These are phyloP conservation scores for Elaeis oleifera DNA, from an alignment of 202 grass and related monocot species.

Conservation along the genomic window DNA sequence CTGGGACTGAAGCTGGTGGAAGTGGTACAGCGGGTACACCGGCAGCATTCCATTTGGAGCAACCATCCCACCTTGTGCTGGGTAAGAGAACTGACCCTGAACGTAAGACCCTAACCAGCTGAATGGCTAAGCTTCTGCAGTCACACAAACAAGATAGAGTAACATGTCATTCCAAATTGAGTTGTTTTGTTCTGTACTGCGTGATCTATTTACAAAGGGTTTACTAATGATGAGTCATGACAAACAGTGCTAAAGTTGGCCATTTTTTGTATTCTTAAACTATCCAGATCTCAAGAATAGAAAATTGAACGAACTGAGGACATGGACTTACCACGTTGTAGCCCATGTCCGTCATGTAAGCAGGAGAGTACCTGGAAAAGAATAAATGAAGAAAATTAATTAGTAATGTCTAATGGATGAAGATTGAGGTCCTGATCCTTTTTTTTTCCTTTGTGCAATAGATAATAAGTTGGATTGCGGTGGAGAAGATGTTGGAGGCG, in stretches of 20 bases:
- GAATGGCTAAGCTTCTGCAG: slow-evolving; percentile 64
- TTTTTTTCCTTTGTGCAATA: too few relatives aligned
- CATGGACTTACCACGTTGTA: slow-evolving; percentile 58
- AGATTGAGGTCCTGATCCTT: too few relatives aligned
- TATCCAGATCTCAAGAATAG: too few relatives aligned
- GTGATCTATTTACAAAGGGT: too few relatives aligned
- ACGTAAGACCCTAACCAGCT: slow-evolving; percentile 50
- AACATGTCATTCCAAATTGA: too few relatives aligned
- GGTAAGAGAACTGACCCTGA: slow-evolving; percentile 83
- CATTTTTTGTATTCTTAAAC: too few relatives aligned
- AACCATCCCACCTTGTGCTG: slow-evolving; percentile 48
- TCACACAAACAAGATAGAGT: background rate
- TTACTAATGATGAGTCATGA: too few relatives aligned
- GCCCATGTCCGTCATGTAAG: slow-evolving; percentile 74
- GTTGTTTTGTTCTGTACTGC: too few relatives aligned
- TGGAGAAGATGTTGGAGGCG: too few relatives aligned
- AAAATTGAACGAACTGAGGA: background rate
- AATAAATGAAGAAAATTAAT: background rate
- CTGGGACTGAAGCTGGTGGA: slow-evolving; percentile 64
- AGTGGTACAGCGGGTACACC: slow-evolving; percentile 78
- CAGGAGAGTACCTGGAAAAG: slow-evolving; percentile 53
- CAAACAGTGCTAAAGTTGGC: too few relatives aligned
- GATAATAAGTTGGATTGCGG: too few relatives aligned
- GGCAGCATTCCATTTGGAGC: slow-evolving; percentile 62
- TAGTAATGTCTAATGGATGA: too few relatives aligned